Evolutionary conservation across 495 filamentous ascomycete genomes (phyloP).

Genomic region (Neohortaea acidophila): DNA sequence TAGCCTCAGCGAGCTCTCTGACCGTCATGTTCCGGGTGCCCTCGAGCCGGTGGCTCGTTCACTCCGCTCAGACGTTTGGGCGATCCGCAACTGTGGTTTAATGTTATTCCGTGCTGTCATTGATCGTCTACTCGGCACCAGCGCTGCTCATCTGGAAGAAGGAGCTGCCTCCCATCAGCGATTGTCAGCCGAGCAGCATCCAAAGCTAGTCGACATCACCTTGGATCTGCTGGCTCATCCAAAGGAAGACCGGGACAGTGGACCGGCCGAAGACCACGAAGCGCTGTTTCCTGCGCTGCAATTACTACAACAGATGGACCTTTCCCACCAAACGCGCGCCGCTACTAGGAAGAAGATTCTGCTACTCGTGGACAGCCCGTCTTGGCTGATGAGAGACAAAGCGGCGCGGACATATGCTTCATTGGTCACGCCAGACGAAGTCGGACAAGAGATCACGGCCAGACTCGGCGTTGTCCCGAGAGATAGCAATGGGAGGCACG

Average conservation of each 20-base stretch:
- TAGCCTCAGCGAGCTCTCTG: conserved; percentile 45
- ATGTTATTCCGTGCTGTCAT: conserved; percentile 76
- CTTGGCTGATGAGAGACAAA: conserved; percentile 85
- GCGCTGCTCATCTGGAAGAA: conserved; percentile 36
- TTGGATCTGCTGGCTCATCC: conserved; percentile 49
- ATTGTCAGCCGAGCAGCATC: conserved; percentile 57
- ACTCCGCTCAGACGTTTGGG: conserved; percentile 61
- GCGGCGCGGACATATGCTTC: conserved; percentile 60
- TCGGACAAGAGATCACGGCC: conserved; percentile 29
- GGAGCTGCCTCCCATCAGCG: conserved; percentile 24
- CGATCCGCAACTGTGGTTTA: conserved; percentile 80
- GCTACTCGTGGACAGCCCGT: conserved; percentile 48
- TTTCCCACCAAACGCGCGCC: conserved; percentile 31
- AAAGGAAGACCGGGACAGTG: background rate
- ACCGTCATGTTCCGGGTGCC: conserved; percentile 52
- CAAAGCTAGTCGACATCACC: conserved; percentile 51
- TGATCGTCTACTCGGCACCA: conserved; percentile 55
- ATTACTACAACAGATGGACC: conserved; percentile 51
- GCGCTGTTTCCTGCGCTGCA: conserved; percentile 79
- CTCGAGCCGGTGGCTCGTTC: conserved; percentile 59
- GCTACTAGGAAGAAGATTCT: conserved; percentile 35
- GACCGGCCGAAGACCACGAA: conserved; percentile 30
- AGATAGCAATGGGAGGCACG: conserved; percentile 51
- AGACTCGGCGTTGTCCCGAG: conserved; percentile 32
- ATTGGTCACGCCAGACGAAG: conserved; percentile 28